A percentile compares a stretch with the other conserved stretches of the same genome.
Evolutionary conservation across 2,329 filamentous ascomycete species (phyloP).

Genomic region (Clathrospora elynae): DNA sequence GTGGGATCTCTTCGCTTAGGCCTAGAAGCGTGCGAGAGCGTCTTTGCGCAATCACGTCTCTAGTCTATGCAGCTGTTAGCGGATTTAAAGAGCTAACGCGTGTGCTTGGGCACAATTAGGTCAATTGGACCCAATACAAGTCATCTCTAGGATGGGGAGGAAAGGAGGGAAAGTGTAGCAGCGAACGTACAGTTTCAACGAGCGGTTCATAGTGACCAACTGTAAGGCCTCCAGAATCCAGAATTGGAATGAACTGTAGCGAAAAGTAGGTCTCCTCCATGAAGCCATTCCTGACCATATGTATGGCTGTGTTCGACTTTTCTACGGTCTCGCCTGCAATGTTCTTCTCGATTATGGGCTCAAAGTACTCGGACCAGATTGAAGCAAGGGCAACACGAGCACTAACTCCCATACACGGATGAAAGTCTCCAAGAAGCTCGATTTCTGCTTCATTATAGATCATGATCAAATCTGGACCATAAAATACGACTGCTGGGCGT

Average conservation of each 20-base stretch:
- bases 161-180: neutral
- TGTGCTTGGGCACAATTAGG: too few relatives aligned
- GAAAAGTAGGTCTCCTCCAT: constrained; percentile 80
- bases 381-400: constrained; percentile 70
- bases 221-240: constrained; percentile 71
- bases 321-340: constrained; percentile 29
- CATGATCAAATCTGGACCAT: constrained; percentile 47
- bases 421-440: constrained; percentile 34
- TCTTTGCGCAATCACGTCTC: constrained; percentile 14
- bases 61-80: constrained; percentile 16
- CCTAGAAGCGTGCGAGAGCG: constrained; percentile 20
- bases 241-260: constrained; percentile 75
- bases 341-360: constrained; percentile 31
- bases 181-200: constrained; percentile 69
- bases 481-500: constrained; percentile 65
- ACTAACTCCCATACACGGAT: constrained; percentile 65
- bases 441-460: constrained; percentile 49
- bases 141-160: neutral
- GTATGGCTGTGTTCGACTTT: constrained; percentile 70
- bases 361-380: constrained; percentile 57
- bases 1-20: constrained; percentile 67
- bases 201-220: constrained; percentile 76
- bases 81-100: too few relatives aligned
- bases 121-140: neutral
- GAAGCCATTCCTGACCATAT: constrained; percentile 69